phyloP scores from a whole-genome alignment of 2,329 filamentous ascomycete species.

The Trichophyton simii region DNA sequence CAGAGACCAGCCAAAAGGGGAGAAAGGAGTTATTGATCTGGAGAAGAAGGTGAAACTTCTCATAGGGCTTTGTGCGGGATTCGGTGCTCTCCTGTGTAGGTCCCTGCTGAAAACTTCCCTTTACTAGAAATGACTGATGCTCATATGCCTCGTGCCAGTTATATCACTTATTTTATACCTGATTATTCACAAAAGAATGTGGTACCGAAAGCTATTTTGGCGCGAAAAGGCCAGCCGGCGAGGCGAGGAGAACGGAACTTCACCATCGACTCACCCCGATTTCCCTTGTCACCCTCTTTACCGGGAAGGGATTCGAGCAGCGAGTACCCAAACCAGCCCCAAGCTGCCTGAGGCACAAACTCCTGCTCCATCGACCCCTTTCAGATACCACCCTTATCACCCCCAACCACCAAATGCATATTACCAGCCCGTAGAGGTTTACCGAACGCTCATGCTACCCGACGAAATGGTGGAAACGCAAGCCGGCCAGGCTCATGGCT shows the following conservation, averaged over 20 bases:
- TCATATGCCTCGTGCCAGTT: neutral
- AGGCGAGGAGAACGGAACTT: neutral
- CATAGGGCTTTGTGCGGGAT: neutral
- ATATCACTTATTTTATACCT: neutral
- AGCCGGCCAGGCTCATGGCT: neutral
- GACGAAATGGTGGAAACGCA: neutral
- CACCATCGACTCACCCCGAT: neutral
- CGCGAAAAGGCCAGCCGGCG: neutral
- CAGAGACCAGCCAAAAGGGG: neutral
- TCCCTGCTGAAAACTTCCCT: neutral
- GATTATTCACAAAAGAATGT: neutral
- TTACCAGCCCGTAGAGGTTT: slow-evolving; percentile 11
- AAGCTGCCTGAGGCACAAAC: neutral
- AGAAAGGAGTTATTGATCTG: neutral
- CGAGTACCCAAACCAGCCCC: neutral
- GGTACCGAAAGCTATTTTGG: slow-evolving; percentile 3
- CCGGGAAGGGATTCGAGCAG: neutral
- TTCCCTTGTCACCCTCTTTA: slow-evolving; percentile 3
- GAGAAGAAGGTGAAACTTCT: neutral
- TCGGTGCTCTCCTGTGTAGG: neutral
- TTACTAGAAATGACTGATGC: neutral
- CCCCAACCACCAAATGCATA: slow-evolving; percentile 8
- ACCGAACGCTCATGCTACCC: slow-evolving; percentile 6
- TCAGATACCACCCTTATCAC: slow-evolving; percentile 7
- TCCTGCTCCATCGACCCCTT: neutral